phyloP scores from a whole-genome alignment of 2,329 filamentous ascomycete genomes.

The Trichoderma atrobrunneum region DNA sequence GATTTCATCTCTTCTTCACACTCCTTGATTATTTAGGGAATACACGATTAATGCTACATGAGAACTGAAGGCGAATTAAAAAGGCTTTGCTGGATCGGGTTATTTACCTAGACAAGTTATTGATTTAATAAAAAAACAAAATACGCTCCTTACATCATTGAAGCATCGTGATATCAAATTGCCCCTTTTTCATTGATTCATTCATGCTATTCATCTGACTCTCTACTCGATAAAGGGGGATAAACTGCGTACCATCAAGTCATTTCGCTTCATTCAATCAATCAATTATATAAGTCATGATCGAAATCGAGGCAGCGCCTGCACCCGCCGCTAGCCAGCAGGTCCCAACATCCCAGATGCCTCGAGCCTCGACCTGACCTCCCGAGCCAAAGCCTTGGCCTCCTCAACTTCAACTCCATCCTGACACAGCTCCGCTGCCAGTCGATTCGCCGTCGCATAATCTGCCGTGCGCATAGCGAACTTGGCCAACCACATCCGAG shows the following conservation, averaged over 20 bases:
- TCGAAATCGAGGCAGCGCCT: not conserved
- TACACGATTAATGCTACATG: not conserved
- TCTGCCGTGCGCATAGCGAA: constrained; percentile 75
- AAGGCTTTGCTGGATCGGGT: not conserved
- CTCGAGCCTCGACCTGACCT: constrained; percentile 76
- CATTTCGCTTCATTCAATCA: not conserved
- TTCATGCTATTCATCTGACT: not conserved
- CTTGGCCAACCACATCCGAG: constrained; percentile 87
- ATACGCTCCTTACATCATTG: constrained; percentile 10
- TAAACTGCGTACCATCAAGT: not conserved
- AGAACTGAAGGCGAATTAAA: constrained; percentile 10
- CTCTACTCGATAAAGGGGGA: not conserved
- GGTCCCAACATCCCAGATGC: constrained; percentile 34
- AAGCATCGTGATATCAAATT: not conserved
- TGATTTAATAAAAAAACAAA: constrained; percentile 2
- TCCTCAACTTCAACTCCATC: constrained; percentile 97
- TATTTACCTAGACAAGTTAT: not conserved
- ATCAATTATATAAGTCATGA: not conserved
- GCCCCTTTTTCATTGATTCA: not conserved
- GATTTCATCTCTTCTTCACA: constrained; percentile 3
- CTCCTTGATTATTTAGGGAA: constrained; percentile 3
- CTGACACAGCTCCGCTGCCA: constrained; percentile 89
- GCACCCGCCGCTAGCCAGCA: constrained; percentile 23
- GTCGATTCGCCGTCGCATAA: constrained; percentile 69
- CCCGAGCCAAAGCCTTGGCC: constrained; percentile 86